Conservation (phyloP, 306 rosid species). For the Sicyos edulis region DNA sequence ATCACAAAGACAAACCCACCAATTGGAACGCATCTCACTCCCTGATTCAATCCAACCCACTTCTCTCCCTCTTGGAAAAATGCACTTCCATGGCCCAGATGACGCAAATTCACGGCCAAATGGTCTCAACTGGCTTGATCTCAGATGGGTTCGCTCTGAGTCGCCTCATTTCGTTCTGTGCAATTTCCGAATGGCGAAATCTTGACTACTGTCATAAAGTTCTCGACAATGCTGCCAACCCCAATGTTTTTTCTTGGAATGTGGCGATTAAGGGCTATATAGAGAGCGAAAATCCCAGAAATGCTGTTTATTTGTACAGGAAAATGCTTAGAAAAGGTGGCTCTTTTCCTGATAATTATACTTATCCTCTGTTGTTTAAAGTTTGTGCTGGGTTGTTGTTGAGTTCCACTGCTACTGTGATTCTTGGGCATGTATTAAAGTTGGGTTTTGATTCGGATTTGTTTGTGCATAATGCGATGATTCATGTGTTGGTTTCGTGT, state of each 20-base stretch:
- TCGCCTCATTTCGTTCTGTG: constrained; percentile 69
- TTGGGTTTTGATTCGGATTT: constrained; percentile 53
- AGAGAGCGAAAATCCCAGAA: constrained; percentile 42
- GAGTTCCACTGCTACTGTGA: constrained; percentile 36
- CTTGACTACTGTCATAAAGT: constrained; percentile 49
- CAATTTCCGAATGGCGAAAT: constrained; percentile 46
- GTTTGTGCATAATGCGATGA: constrained; percentile 60
- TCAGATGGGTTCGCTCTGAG: constrained; percentile 48
- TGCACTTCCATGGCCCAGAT: constrained; percentile 53
- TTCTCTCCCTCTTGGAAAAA: constrained; percentile 54
- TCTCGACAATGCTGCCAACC: constrained; percentile 27
- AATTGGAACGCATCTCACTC: constrained; percentile 55
- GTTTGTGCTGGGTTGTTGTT: constrained; percentile 47
- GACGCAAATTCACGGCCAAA: constrained; percentile 69
- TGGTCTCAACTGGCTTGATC: constrained; percentile 48
- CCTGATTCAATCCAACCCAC: constrained; percentile 40
- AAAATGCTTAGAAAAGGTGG: constrained; percentile 42
- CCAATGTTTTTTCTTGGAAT: constrained; percentile 72
- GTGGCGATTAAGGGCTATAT: constrained; percentile 52
- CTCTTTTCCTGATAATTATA: constrained; percentile 55
- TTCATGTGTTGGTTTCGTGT: constrained; percentile 49
- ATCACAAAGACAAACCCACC: constrained; percentile 38
- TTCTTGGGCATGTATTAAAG: constrained; percentile 55
- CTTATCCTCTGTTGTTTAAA: constrained; percentile 58
- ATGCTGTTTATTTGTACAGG: constrained; percentile 46